A percentile compares a stretch with the other conserved stretches of the same genome.
Conservation (phyloP, 306 rosid species). For the Hippophae gyantsensis region DNA sequence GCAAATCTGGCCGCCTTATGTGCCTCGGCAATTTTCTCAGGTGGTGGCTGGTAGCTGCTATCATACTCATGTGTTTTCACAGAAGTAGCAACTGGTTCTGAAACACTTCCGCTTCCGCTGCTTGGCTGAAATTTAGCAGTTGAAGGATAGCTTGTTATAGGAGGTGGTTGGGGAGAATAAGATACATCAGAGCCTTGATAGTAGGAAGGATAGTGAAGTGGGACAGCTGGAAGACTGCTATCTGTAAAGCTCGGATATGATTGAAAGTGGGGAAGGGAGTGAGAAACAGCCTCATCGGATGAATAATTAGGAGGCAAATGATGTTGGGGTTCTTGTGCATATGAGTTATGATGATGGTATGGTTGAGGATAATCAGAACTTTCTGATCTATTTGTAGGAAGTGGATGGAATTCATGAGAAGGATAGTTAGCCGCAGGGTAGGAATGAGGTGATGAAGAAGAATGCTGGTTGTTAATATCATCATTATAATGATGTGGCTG, state of each 20-base stretch:
- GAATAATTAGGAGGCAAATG: slow-evolving; percentile 48
- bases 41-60: slow-evolving; percentile 71
- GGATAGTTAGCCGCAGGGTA: slow-evolving; percentile 45
- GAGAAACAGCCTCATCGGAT: slow-evolving; percentile 41
- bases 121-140: slow-evolving; percentile 36
- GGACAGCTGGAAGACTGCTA: slow-evolving; percentile 67
- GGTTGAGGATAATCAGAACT: slow-evolving; percentile 46
- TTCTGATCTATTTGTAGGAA: slow-evolving; percentile 51
- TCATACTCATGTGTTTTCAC: slow-evolving; percentile 55
- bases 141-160: slow-evolving; percentile 36
- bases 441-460: slow-evolving; percentile 41
- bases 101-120: slow-evolving; percentile 41
- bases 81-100: slow-evolving; percentile 44
- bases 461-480: slow-evolving; percentile 35
- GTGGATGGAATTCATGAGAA: slow-evolving; percentile 58
- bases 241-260: slow-evolving; percentile 95
- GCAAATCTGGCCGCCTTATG: slow-evolving; percentile 99
- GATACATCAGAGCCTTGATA: slow-evolving; percentile 70
- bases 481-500: slow-evolving; percentile 38
- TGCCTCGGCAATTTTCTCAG: slow-evolving; percentile 91
- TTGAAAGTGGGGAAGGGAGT: slow-evolving; percentile 65
- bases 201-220: slow-evolving; percentile 42
- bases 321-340: slow-evolving; percentile 57
- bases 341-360: slow-evolving; percentile 60
- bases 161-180: slow-evolving; percentile 52